phyloP scores from a whole-genome alignment of 2,329 filamentous ascomycete species.

The Rhinocladiella similis region DNA sequence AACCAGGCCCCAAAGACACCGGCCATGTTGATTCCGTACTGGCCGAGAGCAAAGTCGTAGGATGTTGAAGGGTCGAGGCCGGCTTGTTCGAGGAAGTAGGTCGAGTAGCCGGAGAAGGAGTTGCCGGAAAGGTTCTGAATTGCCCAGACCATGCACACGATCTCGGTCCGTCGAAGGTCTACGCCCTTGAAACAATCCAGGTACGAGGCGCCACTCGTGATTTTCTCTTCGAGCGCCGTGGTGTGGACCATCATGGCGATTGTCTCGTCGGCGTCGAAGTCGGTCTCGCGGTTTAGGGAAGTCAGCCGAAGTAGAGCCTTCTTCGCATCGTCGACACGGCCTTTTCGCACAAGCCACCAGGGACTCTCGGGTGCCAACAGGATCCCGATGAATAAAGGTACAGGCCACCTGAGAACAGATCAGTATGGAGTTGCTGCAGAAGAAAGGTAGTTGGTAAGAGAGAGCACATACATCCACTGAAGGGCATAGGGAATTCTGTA shows the following conservation, averaged over 20 bases:
- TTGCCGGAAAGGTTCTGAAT: constrained; percentile 66
- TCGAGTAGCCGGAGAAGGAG: constrained; percentile 65
- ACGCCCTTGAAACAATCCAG: constrained; percentile 80
- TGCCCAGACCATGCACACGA: constrained; percentile 65
- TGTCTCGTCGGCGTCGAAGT: constrained; percentile 80
- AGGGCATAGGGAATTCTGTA: constrained; percentile 54
- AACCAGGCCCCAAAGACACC: constrained; percentile 81
- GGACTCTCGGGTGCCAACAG: constrained; percentile 52
- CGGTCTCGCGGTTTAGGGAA: constrained; percentile 54
- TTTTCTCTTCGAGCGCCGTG: constrained; percentile 73
- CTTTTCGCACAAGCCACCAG: constrained; percentile 53
- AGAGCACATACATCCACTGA: constrained; percentile 45
- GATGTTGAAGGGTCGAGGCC: constrained; percentile 40
- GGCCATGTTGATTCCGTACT: constrained; percentile 51
- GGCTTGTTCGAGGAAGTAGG: constrained; percentile 42
- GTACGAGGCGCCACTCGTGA: constrained; percentile 71
- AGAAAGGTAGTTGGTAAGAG: neutral
- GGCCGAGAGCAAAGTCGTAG: constrained; percentile 43
- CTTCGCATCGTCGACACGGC: constrained; percentile 49
- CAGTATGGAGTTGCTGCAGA: neutral
- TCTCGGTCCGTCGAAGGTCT: constrained; percentile 76
- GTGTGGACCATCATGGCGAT: constrained; percentile 93
- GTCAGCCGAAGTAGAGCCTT: constrained; percentile 47
- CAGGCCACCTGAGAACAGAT: constrained; percentile 41
- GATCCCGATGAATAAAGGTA: constrained; percentile 50